Evolutionary conservation across 1,284 basidiomycete species (phyloP).

Genomic region (Trichosporon asahii): DNA sequence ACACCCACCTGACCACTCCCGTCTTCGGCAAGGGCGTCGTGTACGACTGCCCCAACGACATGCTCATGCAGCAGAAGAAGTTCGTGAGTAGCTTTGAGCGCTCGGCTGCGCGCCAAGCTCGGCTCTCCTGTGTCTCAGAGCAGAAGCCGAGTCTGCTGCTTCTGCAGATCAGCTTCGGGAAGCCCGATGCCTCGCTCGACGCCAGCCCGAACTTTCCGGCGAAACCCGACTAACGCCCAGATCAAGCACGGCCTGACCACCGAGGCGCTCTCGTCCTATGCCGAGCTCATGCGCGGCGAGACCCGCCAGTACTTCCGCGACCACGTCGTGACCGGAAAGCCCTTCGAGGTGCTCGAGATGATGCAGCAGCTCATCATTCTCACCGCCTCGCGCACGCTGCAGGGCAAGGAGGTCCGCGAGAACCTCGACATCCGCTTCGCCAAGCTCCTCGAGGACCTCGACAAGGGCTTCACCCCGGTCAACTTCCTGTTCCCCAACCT

Average conservation of each 20-base stretch:
- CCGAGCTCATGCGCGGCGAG: slow-evolving; percentile 85
- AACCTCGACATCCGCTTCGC: slow-evolving; percentile 81
- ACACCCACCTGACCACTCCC: slow-evolving; percentile 88
- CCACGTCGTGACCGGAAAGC: slow-evolving; percentile 34
- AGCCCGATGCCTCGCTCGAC: too few species aligned
- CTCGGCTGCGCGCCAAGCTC: background rate
- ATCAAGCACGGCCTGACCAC: slow-evolving; percentile 89
- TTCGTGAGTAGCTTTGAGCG: slow-evolving; percentile 57
- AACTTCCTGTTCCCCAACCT: slow-evolving; percentile 95
- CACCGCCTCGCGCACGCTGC: slow-evolving; percentile 87
- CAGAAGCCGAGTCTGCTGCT: background rate
- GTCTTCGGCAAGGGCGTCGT: slow-evolving; percentile 97
- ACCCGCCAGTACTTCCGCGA: slow-evolving; percentile 66
- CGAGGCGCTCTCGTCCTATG: slow-evolving; percentile 88
- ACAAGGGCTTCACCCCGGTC: slow-evolving; percentile 85
- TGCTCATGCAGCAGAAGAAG: slow-evolving; percentile 99
- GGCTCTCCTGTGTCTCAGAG: background rate
- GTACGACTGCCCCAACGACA: slow-evolving; percentile 93
- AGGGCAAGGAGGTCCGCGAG: slow-evolving; percentile 83
- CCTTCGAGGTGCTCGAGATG: slow-evolving; percentile 63
- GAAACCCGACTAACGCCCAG: slow-evolving; percentile 26
- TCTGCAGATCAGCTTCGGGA: background rate
- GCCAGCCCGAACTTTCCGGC: background rate
- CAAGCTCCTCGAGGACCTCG: slow-evolving; percentile 80
- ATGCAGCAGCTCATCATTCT: slow-evolving; percentile 94